A percentile compares a stretch with the other conserved stretches of the same genome.
Conservation (phyloP, 768 basidiomycete species). For the Auriculariales sp. region DNA sequence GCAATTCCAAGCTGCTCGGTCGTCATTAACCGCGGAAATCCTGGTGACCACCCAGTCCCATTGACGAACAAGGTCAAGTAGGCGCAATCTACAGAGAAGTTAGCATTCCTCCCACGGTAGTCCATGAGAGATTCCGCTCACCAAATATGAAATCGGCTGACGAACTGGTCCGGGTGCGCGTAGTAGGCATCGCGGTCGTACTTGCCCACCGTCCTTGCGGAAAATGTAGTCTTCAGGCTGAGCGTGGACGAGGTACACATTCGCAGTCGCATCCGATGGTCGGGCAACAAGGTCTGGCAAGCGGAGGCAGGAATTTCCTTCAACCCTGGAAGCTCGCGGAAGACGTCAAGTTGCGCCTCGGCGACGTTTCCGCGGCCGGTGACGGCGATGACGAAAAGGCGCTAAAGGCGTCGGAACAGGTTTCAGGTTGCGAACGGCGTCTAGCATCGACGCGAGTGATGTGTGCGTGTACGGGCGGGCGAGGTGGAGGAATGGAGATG, state of each 20-base stretch:
- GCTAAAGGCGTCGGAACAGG: slow-evolving; percentile 25
- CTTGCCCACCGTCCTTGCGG: slow-evolving; percentile 31
- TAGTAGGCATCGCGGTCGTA: slow-evolving; percentile 67
- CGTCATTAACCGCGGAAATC: slow-evolving; percentile 67
- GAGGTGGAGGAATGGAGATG: slow-evolving; percentile 71
- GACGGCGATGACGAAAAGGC: slow-evolving; percentile 64
- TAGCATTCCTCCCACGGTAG: not conserved
- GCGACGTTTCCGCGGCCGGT: slow-evolving; percentile 87
- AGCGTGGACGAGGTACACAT: slow-evolving; percentile 67
- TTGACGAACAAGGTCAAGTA: slow-evolving; percentile 77
- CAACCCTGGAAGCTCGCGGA: slow-evolving; percentile 58
- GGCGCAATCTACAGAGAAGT: slow-evolving; percentile 51
- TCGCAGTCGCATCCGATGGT: slow-evolving; percentile 11
- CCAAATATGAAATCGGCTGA: slow-evolving; percentile 56
- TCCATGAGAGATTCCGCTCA: slow-evolving; percentile 20
- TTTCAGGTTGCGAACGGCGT: slow-evolving; percentile 42
- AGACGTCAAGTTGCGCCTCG: slow-evolving; percentile 56
- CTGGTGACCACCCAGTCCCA: slow-evolving; percentile 70
- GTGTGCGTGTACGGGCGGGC: slow-evolving; percentile 68
- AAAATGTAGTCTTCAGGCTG: slow-evolving; percentile 44
- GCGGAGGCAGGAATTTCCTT: slow-evolving; percentile 35
- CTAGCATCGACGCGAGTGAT: slow-evolving; percentile 38
- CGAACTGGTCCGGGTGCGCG: slow-evolving; percentile 45
- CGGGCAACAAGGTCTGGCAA: slow-evolving; percentile 45
- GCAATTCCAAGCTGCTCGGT: slow-evolving; percentile 42